Conservation (phyloP, 306 rosid species). For the Sesbania bispinosa region DNA sequence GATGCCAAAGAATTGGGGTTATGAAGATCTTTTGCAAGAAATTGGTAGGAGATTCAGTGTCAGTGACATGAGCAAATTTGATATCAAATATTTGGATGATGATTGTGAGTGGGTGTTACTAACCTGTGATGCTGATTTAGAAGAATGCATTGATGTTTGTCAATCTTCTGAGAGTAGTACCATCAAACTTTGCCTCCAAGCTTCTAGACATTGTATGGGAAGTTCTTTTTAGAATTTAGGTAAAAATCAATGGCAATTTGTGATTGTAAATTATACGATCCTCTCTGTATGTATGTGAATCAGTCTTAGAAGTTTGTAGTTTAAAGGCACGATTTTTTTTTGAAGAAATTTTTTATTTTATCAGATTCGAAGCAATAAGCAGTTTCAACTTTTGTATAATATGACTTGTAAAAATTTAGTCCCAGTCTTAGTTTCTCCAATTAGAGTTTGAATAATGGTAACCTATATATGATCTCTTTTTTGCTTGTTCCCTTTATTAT, state of each 20-base stretch:
- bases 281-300: constrained; percentile 29
- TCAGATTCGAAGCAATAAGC: constrained; percentile 17
- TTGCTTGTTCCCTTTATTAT: too few species aligned
- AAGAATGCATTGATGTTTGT: constrained; percentile 84
- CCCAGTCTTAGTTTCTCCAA: background rate
- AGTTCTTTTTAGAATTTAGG: constrained; percentile 28
- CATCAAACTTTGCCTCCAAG: constrained; percentile 69
- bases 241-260: constrained; percentile 28
- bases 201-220: constrained; percentile 36
- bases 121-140: constrained; percentile 87
- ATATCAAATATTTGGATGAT: constrained; percentile 88
- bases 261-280: constrained; percentile 33
- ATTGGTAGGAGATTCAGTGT: constrained; percentile 57
- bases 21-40: constrained; percentile 57
- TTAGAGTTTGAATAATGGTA: background rate
- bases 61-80: constrained; percentile 53
- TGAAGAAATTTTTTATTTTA: constrained; percentile 3
- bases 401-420: background rate
- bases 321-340: background rate
- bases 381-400: constrained; percentile 1
- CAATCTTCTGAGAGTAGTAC: constrained; percentile 48
- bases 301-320: constrained; percentile 29
- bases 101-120: constrained; percentile 88
- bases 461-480: too few species aligned
- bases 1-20: constrained; percentile 49